Evolutionary conservation across 2,329 filamentous ascomycete genomes (phyloP), one percentile per base, ranked within the genome.

Genomic region (Aschersonia sp.): DNA sequence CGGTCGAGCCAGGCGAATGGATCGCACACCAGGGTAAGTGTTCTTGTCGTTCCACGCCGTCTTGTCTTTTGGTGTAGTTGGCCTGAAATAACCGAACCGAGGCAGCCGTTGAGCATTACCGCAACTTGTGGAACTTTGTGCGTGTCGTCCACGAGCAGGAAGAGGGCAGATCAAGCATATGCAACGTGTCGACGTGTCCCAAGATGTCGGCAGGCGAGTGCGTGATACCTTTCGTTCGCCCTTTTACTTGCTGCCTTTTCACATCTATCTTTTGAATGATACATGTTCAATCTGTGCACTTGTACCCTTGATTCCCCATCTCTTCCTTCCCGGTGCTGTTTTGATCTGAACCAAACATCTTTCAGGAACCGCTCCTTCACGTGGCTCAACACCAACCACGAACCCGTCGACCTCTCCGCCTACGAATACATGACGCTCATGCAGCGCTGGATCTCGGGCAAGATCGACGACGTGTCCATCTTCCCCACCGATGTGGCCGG

Each of bases 1-100:
- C 92, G 49, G 86, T 96, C 44, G 91, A 96, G 59, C 80, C 87
- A 61, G 91, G 88, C 54, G 91, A 97, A 67, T 97, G 91, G 91
- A 77, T 96, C 56, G 89, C 91, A 52, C 88, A 96, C 65, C 91
- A 96, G 74, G 82, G 91, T 94, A 74, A 10, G 61, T 69, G n/a
- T 5, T 5, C 6, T n/a, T 42, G 2, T n/a, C 40, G 52, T 9
- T 9, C n/a, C 31, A 20, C 10, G n/a, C n/a, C 28, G 4, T 5
- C 40, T 43, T 29, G 9, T n/a, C 7, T n/a, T 31, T 31, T 10
- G 20, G 45, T 48, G 29, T 51, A 45, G 5, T 28, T 31, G n/a
- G 5, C 30, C 32, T 42, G 9, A 5, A 20, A 20, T 20, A n/a
- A 40, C 31, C 4, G 20, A 29, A 20, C 20, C 20, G 30, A 40